Conservation (phyloP, 176 grass and related monocot genomes). For the Avena eriantha region DNA sequence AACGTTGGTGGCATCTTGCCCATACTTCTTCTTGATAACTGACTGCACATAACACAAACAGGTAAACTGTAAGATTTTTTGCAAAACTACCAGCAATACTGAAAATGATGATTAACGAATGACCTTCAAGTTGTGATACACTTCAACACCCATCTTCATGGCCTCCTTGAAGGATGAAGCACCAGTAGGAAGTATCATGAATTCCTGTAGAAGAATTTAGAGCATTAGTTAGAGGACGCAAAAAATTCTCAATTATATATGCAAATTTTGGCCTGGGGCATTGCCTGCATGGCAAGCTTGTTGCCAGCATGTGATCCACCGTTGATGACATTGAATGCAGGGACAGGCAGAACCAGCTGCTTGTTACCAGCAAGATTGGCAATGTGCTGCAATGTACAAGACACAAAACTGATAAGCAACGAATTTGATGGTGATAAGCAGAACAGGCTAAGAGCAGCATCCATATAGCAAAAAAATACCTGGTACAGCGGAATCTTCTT, state of each 20-base stretch:
- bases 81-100: neutral
- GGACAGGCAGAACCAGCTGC: constrained; percentile 82
- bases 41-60: constrained; percentile 44
- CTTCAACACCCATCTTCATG: constrained; percentile 99
- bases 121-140: constrained; percentile 95
- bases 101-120: neutral
- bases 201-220: constrained; percentile 61
- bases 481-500: constrained; percentile 92
- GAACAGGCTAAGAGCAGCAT: neutral
- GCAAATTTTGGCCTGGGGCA: neutral
- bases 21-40: constrained; percentile 99
- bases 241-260: neutral
- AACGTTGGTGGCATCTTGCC: constrained; percentile 97
- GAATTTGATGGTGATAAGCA: neutral
- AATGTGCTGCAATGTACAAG: constrained; percentile 66
- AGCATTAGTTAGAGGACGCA: neutral
- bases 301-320: constrained; percentile 97
- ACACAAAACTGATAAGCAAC: neutral
- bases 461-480: constrained; percentile 36
- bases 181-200: constrained; percentile 96
- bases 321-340: constrained; percentile 98
- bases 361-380: constrained; percentile 95
- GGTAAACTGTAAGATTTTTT: neutral
- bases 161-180: constrained; percentile 94
- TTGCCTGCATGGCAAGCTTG: constrained; percentile 97